Percentiles rank a stretch among this genome's conserved stretches.
These are phyloP conservation scores for Aspergillus uvarum DNA, from an alignment of 2,329 filamentous ascomycete species.

Conservation along the genomic window DNA sequence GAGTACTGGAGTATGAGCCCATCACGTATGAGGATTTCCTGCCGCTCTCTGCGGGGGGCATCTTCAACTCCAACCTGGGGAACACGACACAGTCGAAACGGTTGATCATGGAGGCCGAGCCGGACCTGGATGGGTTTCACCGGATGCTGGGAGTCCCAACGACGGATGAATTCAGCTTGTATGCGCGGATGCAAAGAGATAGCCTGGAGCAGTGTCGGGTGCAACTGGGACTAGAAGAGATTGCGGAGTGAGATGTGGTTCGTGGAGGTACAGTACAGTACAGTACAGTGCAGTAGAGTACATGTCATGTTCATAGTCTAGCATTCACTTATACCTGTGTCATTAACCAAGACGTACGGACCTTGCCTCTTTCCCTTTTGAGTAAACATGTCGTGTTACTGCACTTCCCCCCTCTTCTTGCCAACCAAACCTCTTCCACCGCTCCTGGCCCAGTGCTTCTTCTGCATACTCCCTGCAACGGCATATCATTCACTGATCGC, in stretches of 20 bases:
- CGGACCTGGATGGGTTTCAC: conserved; percentile 30
- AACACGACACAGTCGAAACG: conserved; percentile 21
- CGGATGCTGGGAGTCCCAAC: conserved; percentile 21
- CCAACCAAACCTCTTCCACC: too few species aligned
- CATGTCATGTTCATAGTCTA: too few species aligned
- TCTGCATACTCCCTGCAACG: too few species aligned
- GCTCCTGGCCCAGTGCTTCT: too few species aligned
- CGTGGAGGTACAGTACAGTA: too few species aligned
- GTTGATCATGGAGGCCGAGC: conserved; percentile 26
- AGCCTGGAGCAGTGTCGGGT: conserved; percentile 25
- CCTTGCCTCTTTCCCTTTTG: too few species aligned
- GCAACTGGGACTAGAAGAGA: conserved; percentile 17
- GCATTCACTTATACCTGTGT: too few species aligned
- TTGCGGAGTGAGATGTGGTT: neutral
- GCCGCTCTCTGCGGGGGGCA: conserved; percentile 54
- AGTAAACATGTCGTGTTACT: too few species aligned
- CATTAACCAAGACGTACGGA: too few species aligned
- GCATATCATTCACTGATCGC: neutral
- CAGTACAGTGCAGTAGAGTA: too few species aligned
- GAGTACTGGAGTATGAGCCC: conserved; percentile 40
- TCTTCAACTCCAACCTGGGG: conserved; percentile 50
- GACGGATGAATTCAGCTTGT: conserved; percentile 29
- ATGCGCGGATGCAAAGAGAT: conserved; percentile 26
- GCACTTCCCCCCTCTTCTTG: too few species aligned
- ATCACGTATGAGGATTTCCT: conserved; percentile 58